These are phyloP conservation scores for Lathyrus tuberosus DNA, from an alignment of 306 rosid species.

Conservation along the genomic window DNA sequence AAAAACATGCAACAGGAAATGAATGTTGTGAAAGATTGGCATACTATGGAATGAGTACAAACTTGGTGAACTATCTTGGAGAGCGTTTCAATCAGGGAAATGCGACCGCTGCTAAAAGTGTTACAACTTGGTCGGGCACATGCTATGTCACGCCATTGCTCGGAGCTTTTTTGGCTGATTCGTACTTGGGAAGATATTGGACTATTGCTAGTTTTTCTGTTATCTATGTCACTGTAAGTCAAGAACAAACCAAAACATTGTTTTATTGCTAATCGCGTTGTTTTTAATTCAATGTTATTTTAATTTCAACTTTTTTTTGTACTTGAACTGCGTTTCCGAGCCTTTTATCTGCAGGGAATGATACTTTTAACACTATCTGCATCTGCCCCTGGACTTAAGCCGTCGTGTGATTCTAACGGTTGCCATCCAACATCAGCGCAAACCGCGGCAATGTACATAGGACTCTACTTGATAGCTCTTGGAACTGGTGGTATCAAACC, in stretches of 20 bases:
- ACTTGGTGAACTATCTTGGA: slow-evolving; percentile 82
- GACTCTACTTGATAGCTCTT: slow-evolving; percentile 80
- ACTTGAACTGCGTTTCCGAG: background rate
- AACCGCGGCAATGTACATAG: slow-evolving; percentile 50
- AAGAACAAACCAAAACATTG: background rate
- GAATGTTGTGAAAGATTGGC: slow-evolving; percentile 94
- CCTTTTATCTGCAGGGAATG: slow-evolving; percentile 52
- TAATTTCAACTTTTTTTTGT: background rate
- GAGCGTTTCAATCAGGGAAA: slow-evolving; percentile 64
- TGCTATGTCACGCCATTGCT: slow-evolving; percentile 82
- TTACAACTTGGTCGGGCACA: slow-evolving; percentile 85
- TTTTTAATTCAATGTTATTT: too few species aligned
- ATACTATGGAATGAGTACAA: slow-evolving; percentile 85
- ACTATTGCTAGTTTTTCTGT: slow-evolving; percentile 76
- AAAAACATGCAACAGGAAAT: slow-evolving; percentile 55
- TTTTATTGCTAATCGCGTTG: background rate
- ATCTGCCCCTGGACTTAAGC: slow-evolving; percentile 60
- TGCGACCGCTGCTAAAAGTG: slow-evolving; percentile 63
- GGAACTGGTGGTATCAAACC: slow-evolving; percentile 94
- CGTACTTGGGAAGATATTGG: slow-evolving; percentile 96
- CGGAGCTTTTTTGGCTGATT: slow-evolving; percentile 93
- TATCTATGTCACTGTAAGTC: slow-evolving; percentile 71
- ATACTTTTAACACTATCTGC: slow-evolving; percentile 65
- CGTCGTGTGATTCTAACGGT: slow-evolving; percentile 51
- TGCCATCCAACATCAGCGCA: slow-evolving; percentile 62